Evolutionary conservation across 2,329 filamentous ascomycete genomes (phyloP).

Genomic region (Gremmenia infestans): DNA sequence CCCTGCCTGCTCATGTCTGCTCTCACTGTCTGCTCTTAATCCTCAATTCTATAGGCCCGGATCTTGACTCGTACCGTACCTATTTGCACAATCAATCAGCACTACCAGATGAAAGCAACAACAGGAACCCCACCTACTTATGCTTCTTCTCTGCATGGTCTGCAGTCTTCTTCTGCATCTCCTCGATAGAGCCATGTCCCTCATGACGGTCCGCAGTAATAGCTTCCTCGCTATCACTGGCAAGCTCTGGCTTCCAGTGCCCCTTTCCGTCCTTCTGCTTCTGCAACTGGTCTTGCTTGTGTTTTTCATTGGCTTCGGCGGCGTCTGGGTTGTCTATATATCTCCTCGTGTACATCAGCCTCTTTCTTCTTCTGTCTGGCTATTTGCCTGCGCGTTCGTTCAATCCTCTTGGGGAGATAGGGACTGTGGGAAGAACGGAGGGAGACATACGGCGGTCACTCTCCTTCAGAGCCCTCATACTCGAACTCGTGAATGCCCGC

Average conservation of each 20-base stretch:
- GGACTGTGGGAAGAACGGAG: not conserved
- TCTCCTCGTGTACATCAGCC: not conserved
- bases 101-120: not conserved
- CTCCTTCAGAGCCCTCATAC: slow-evolving; percentile 25
- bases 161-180: slow-evolving; percentile 58
- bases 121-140: slow-evolving; percentile 22
- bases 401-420: not conserved
- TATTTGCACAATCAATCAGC: slow-evolving; percentile 14
- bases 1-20: not conserved
- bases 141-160: slow-evolving; percentile 37
- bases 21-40: not conserved
- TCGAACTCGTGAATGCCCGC: slow-evolving; percentile 18
- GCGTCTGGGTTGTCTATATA: slow-evolving; percentile 24
- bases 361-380: not conserved
- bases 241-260: slow-evolving; percentile 73
- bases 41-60: slow-evolving; percentile 15
- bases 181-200: slow-evolving; percentile 39
- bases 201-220: slow-evolving; percentile 37
- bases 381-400: not conserved
- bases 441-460: slow-evolving; percentile 26
- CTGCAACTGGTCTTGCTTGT: slow-evolving; percentile 55
- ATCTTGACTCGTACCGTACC: slow-evolving; percentile 27
- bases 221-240: slow-evolving; percentile 73
- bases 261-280: slow-evolving; percentile 67
- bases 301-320: slow-evolving; percentile 45